These are phyloP conservation scores for Colletotrichum sp. DNA, from an alignment of 2,329 filamentous ascomycete genomes.

Conservation along the genomic window DNA sequence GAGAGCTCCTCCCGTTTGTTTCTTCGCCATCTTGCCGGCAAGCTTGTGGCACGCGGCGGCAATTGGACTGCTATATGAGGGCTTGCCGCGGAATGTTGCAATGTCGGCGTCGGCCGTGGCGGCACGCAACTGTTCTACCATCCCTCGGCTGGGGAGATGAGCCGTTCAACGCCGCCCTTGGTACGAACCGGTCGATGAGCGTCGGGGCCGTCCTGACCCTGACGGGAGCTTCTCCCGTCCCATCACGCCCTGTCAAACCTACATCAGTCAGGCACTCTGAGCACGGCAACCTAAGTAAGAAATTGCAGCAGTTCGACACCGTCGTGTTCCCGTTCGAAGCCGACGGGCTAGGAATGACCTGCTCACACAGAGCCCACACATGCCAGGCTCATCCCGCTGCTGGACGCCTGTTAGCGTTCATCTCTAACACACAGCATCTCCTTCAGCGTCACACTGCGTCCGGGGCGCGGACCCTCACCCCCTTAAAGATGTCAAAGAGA, in stretches of 20 bases:
- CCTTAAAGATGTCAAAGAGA: slow-evolving; percentile 9
- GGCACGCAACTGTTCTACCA: slow-evolving; percentile 7
- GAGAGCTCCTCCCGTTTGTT: background rate
- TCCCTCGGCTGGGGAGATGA: slow-evolving; percentile 2
- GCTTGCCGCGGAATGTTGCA: slow-evolving; percentile 6
- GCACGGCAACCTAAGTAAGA: background rate
- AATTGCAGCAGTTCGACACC: background rate
- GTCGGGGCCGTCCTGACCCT: background rate
- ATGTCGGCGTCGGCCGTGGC: slow-evolving; percentile 1
- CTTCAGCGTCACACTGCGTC: slow-evolving; percentile 8
- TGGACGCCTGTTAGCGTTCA: background rate
- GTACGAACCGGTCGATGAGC: background rate
- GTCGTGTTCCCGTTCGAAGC: background rate
- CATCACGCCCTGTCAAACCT: slow-evolving; percentile 17
- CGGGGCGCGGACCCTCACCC: background rate
- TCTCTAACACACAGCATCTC: background rate
- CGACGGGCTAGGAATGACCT: background rate
- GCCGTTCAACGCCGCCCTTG: background rate
- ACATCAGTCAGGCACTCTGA: background rate
- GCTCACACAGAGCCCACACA: background rate
- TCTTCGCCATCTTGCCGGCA: background rate
- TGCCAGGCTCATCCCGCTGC: slow-evolving; percentile 1
- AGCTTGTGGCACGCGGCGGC: background rate
- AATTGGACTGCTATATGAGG: background rate
- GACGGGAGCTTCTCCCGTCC: slow-evolving; percentile 5